Percentiles rank a stretch among this genome's conserved stretches.
These are phyloP conservation scores for Onygenales sp. DNA, from an alignment of 2,329 filamentous ascomycete species.

Conservation along the genomic window DNA sequence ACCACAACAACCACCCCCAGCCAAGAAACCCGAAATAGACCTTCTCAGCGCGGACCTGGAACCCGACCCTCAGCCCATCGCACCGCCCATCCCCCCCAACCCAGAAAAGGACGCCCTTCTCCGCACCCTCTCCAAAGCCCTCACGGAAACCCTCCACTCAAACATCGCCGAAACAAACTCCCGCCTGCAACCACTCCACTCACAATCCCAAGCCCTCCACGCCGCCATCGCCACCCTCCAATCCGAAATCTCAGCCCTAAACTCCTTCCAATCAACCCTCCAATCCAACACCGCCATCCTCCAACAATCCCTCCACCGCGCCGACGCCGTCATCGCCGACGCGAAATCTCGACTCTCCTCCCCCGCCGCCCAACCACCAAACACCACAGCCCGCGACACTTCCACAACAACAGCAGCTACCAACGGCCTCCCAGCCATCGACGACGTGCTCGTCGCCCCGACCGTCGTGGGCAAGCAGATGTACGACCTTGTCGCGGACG, in stretches of 20 bases:
- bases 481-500: slow-evolving; percentile 81
- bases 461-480: slow-evolving; percentile 89
- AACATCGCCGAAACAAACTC: slow-evolving; percentile 63
- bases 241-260: slow-evolving; percentile 61
- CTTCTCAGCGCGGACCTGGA: slow-evolving; percentile 56
- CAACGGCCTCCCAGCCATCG: slow-evolving; percentile 58
- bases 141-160: slow-evolving; percentile 59
- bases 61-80: slow-evolving; percentile 45
- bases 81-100: slow-evolving; percentile 87
- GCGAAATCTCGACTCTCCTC: slow-evolving; percentile 49
- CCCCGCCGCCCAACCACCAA: neutral
- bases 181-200: slow-evolving; percentile 63
- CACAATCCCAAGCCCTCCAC: slow-evolving; percentile 70
- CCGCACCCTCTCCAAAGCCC: slow-evolving; percentile 60
- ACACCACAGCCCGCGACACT: slow-evolving; percentile 11
- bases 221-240: slow-evolving; percentile 60
- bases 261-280: slow-evolving; percentile 60
- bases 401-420: slow-evolving; percentile 3
- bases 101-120: slow-evolving; percentile 88
- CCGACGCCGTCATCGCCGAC: slow-evolving; percentile 66
- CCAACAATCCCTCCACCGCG: slow-evolving; percentile 64
- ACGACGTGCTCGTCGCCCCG: slow-evolving; percentile 86
- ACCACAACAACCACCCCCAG: slow-evolving; percentile 12
- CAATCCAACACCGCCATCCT: slow-evolving; percentile 70
- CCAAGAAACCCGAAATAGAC: slow-evolving; percentile 35